phyloP scores from a whole-genome alignment of 768 basidiomycete species.

The Lactifluus echinatus region DNA sequence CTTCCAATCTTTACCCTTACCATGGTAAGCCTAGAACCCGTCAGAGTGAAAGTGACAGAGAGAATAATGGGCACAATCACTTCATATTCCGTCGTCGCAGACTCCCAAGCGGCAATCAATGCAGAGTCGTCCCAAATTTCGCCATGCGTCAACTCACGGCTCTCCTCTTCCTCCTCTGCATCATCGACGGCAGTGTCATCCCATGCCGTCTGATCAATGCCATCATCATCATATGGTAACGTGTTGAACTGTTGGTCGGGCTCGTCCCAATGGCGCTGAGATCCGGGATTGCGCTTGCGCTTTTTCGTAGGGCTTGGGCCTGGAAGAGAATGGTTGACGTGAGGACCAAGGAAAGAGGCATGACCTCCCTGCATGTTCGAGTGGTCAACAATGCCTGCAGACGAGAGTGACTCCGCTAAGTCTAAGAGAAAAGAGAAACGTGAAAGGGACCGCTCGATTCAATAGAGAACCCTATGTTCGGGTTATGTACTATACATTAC shows the following conservation, averaged over 20 bases:
- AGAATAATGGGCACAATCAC: constrained; percentile 27
- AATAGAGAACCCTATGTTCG: background rate
- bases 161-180: constrained; percentile 41
- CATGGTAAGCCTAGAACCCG: constrained; percentile 48
- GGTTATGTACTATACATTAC: constrained; percentile 2
- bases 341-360: constrained; percentile 8
- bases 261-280: constrained; percentile 39
- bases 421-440: too few relatives aligned
- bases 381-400: background rate
- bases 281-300: constrained; percentile 10
- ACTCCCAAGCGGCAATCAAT: constrained; percentile 76
- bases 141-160: constrained; percentile 55
- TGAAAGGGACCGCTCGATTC: too few relatives aligned
- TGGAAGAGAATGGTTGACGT: constrained; percentile 10
- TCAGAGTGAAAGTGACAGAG: background rate
- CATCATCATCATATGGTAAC: constrained; percentile 30
- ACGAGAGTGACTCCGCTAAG: too few relatives aligned
- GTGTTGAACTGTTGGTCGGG: constrained; percentile 24
- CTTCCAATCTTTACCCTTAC: constrained; percentile 66
- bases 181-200: constrained; percentile 23
- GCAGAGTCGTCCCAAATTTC: constrained; percentile 87
- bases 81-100: constrained; percentile 75
- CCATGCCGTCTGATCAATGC: background rate
- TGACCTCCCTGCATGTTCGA: constrained; percentile 14
- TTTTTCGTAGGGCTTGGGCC: constrained; percentile 16